These are phyloP conservation scores for Paracoccidioides lutzii DNA, from an alignment of 2,329 filamentous ascomycete species.

Conservation along the genomic window DNA sequence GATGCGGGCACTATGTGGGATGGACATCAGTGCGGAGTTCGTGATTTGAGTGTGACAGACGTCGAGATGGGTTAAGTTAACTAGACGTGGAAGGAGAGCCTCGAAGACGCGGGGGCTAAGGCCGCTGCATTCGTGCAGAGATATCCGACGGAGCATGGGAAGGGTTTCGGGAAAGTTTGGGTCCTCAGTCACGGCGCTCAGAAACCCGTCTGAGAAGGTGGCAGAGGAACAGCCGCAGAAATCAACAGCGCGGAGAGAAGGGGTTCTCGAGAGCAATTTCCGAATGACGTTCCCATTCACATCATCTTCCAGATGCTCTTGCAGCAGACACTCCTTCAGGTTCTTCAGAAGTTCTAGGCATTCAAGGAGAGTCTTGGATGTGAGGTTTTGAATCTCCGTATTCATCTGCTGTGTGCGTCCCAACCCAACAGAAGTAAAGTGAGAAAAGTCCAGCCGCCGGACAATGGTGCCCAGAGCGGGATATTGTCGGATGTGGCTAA, in stretches of 20 bases:
- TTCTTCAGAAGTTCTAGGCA: conserved; percentile 61
- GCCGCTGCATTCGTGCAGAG: conserved; percentile 65
- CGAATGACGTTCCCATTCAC: conserved; percentile 53
- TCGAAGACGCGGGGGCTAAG: conserved; percentile 56
- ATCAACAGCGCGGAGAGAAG: conserved; percentile 54
- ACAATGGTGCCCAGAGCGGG: conserved; percentile 61
- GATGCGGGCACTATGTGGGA: conserved; percentile 57
- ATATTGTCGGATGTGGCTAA: conserved; percentile 54
- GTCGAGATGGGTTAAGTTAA: conserved; percentile 61
- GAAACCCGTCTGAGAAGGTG: conserved; percentile 54
- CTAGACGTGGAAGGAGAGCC: conserved; percentile 55
- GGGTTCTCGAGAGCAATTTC: conserved; percentile 57
- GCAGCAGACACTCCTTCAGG: conserved; percentile 63
- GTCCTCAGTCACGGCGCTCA: conserved; percentile 37
- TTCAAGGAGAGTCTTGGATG: conserved; percentile 56
- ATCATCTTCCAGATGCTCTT: conserved; percentile 71
- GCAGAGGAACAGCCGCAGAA: conserved; percentile 63
- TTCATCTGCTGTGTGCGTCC: conserved; percentile 65
- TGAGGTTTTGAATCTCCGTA: conserved; percentile 61
- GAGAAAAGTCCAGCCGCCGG: conserved; percentile 68
- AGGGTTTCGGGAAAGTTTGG: conserved; percentile 38
- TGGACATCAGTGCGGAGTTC: conserved; percentile 54
- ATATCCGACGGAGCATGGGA: conserved; percentile 53
- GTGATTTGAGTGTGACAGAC: conserved; percentile 67
- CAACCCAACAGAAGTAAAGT: conserved; percentile 68